Conservation (phyloP, 495 filamentous ascomycete genomes). For the Aspergillus sparsus region DNA sequence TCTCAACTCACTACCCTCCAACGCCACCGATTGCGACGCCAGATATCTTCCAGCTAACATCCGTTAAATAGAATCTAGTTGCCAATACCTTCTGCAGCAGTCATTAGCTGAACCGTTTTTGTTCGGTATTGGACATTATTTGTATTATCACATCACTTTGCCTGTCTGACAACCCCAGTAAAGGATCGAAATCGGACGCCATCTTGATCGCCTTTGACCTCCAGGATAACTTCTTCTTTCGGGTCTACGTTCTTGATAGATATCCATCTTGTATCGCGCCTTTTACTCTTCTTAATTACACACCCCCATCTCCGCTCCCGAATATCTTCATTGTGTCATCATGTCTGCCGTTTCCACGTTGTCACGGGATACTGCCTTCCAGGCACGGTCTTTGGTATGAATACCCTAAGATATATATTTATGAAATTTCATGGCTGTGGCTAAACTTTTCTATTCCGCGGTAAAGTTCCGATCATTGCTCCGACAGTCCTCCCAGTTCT, state of each 20-base stretch:
- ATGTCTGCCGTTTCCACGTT: conserved; percentile 53
- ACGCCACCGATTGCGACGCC: conserved; percentile 22
- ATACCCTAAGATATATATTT: not conserved
- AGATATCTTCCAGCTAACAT: conserved; percentile 9
- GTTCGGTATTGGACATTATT: too few species aligned
- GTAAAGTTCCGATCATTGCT: conserved; percentile 86
- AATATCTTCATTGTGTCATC: conserved; percentile 14
- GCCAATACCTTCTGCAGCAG: too few species aligned
- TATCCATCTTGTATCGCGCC: not conserved
- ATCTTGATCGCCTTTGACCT: not conserved
- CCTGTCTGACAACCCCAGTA: too few species aligned
- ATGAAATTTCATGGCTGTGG: not conserved
- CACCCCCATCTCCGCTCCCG: conserved; percentile 40
- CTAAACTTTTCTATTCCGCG: not conserved
- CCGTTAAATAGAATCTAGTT: conserved; percentile 5
- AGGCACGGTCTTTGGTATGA: conserved; percentile 71
- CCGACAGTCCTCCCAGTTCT: conserved; percentile 83
- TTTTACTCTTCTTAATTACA: conserved; percentile 9
- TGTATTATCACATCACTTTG: too few species aligned
- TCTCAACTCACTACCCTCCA: not conserved
- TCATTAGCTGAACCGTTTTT: too few species aligned
- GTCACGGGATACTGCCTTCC: conserved; percentile 65
- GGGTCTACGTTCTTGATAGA: not conserved
- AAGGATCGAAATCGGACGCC: not conserved
- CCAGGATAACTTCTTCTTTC: not conserved